Evolutionary conservation across 805 yeast genomes (phyloP), one percentile per base, ranked within the genome.

Genomic region (Myxozyma neotropica): DNA sequence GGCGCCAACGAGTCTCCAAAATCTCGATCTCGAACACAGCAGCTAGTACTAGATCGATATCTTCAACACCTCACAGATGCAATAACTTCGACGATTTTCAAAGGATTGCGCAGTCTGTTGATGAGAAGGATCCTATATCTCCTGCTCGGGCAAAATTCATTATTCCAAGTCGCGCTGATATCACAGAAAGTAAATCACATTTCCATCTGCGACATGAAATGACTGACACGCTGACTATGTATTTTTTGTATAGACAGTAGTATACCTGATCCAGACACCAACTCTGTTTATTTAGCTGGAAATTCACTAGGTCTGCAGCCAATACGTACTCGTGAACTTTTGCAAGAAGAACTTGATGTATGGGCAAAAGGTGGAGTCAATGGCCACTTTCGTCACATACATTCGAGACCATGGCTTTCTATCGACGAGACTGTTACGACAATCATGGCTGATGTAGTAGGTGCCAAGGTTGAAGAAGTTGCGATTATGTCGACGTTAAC

Each of bases 261-360:
- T 8, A 56, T 56, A 17, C 17, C 50, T 5, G 58, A 52, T 19
- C 58, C 67, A 6, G 44, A 53, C 42, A 40, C 27, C 17, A 31
- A 45, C 19, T 59, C 65, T 21, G 45, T 80, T 23, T 93, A 92
- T 70, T 77, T 92, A 48, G 90, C 96, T 74, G 98, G 98, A 1
- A 93, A 92, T 75, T 89, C 96, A n/a, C 81, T 92, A 5, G 98
- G 98, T 0, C 75, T 92, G 59, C 88, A 90, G 92, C 97, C 98
- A 0, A 76, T 73, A 52, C 70, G 76, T 6, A 85, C 92, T 0
- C 76, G 81, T 35, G 63, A 65, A 5, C 87, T 88, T 15, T 75
- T 92, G 15, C 73, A 74, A 50, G 79, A 76, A 42, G 97, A 92
- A 72, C 75, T 92, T 50, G 81, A 84, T 64, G 96, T 94, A 0